phyloP scores from a whole-genome alignment of 352 stramenopile genomes.

The Globisporangium cystogenes region DNA sequence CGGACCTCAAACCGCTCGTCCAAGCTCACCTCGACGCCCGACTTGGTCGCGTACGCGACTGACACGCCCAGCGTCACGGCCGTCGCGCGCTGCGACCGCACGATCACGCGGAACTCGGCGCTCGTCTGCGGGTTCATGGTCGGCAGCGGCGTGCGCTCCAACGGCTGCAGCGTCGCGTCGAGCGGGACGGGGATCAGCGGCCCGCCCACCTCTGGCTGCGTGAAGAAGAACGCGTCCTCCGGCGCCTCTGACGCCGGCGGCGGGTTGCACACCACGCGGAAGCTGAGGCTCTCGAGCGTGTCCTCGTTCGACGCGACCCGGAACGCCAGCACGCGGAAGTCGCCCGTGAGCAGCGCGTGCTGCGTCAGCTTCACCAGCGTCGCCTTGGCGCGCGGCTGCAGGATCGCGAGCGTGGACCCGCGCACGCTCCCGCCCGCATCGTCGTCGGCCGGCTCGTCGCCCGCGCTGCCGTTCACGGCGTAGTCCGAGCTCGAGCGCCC shows the following conservation, averaged over 20 bases:
- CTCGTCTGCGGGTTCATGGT: conserved; percentile 37
- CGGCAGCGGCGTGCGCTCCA: conserved; percentile 30
- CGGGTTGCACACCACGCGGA: conserved; percentile 48
- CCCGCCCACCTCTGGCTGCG: conserved; percentile 22
- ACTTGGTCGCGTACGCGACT: conserved; percentile 63
- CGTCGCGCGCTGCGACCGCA: conserved; percentile 41
- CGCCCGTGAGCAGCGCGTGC: conserved; percentile 51
- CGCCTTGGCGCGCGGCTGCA: conserved; percentile 65
- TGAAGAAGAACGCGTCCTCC: conserved; percentile 58
- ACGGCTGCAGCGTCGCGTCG: conserved; percentile 42
- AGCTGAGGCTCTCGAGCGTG: conserved; percentile 48
- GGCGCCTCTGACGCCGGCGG: conserved; percentile 30
- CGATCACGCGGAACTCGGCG: conserved; percentile 45
- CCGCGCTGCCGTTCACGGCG: conserved; percentile 4
- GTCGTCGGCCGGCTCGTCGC: conserved; percentile 25
- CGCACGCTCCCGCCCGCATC: conserved; percentile 32
- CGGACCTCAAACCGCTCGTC: conserved; percentile 62
- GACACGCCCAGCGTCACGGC: conserved; percentile 37
- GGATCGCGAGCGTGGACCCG: conserved; percentile 50
- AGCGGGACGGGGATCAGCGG: conserved; percentile 38
- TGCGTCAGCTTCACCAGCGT: conserved; percentile 46
- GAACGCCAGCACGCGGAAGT: conserved; percentile 65
- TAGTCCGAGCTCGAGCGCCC: conserved; percentile 27
- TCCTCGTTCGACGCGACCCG: conserved; percentile 60
- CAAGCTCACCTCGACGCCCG: conserved; percentile 51